A percentile compares a stretch with the other conserved stretches of the same genome.
These are phyloP conservation scores for Schoenoplectus tabernaemontani DNA, from an alignment of 202 grass and related monocot species.

Conservation along the genomic window DNA sequence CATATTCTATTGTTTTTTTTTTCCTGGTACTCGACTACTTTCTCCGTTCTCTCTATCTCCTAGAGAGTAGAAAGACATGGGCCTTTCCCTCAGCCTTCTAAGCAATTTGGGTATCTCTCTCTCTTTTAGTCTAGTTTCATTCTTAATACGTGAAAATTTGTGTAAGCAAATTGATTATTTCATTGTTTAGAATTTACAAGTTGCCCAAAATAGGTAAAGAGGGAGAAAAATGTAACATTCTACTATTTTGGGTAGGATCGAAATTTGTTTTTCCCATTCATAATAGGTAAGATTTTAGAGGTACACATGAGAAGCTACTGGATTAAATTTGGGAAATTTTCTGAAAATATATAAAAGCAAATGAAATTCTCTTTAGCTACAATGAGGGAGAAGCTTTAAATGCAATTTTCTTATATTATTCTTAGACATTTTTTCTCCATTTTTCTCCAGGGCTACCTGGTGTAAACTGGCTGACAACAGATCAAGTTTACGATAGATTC, in stretches of 20 bases:
- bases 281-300: not conserved
- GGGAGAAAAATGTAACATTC: not conserved
- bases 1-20: not conserved
- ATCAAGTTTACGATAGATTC: constrained; percentile 37
- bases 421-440: constrained; percentile 5
- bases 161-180: not conserved
- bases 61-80: constrained; percentile 39
- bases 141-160: not conserved
- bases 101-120: constrained; percentile 42
- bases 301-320: not conserved
- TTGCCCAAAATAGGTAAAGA: not conserved
- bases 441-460: constrained; percentile 44
- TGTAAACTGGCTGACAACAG: constrained; percentile 3
- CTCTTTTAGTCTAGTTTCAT: not conserved
- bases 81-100: constrained; percentile 33
- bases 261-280: too few relatives aligned
- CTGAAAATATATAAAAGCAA: not conserved
- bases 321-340: not conserved
- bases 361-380: not conserved
- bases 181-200: not conserved
- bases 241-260: not conserved
- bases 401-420: not conserved
- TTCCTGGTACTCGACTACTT: not conserved
- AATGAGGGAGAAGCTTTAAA: not conserved
- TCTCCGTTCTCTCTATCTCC: not conserved